Conservation (phyloP, 768 basidiomycete species). For the Lactifluus echinatus region DNA sequence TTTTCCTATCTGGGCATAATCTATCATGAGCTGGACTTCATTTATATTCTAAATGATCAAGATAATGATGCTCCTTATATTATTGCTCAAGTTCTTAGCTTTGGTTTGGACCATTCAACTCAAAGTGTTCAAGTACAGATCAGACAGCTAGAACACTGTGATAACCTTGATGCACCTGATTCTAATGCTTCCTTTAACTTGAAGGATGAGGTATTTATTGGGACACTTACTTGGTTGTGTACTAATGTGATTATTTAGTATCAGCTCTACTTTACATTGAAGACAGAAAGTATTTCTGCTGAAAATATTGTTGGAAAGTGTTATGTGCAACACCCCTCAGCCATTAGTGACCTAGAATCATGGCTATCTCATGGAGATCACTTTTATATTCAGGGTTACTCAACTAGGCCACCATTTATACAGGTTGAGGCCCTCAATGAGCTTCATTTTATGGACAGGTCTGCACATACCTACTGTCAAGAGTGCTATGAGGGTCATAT, state of each 20-base stretch:
- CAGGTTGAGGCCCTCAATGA: background rate
- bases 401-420: background rate
- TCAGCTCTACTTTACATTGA: constrained; percentile 35
- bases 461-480: constrained; percentile 32
- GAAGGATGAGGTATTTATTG: constrained; percentile 9
- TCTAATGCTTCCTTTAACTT: background rate
- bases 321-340: constrained; percentile 35
- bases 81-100: constrained; percentile 47
- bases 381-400: constrained; percentile 25
- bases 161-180: constrained; percentile 28
- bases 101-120: constrained; percentile 25
- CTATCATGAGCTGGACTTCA: constrained; percentile 55
- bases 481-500: constrained; percentile 33
- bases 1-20: constrained; percentile 34
- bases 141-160: constrained; percentile 38
- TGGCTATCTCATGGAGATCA: constrained; percentile 54
- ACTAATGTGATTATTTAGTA: constrained; percentile 21
- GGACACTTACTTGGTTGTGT: background rate
- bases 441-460: background rate
- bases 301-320: constrained; percentile 46
- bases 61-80: constrained; percentile 30
- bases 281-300: constrained; percentile 23
- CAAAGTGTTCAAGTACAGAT: constrained; percentile 30
- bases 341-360: constrained; percentile 26
- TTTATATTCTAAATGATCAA: constrained; percentile 38